phyloP scores from a whole-genome alignment of 495 filamentous ascomycete species.

The Parathielavia hyrcaniae region DNA sequence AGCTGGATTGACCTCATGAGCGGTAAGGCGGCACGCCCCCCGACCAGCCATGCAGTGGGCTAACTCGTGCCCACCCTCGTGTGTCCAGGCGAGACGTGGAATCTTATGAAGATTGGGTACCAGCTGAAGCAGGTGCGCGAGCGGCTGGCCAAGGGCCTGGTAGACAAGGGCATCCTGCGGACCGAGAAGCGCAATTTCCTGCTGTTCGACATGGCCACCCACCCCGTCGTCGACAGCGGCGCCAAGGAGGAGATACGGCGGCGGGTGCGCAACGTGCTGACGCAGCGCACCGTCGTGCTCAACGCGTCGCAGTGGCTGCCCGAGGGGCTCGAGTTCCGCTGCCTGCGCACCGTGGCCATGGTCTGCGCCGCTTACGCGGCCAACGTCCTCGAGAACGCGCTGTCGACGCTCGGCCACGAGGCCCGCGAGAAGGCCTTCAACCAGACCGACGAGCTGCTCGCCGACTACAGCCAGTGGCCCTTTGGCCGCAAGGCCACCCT shows the following conservation, averaged over 20 bases:
- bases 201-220: slow-evolving; percentile 98
- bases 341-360: slow-evolving; percentile 86
- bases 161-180: slow-evolving; percentile 96
- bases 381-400: slow-evolving; percentile 96
- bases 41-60: neutral
- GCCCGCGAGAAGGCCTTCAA: slow-evolving; percentile 88
- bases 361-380: slow-evolving; percentile 97
- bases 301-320: slow-evolving; percentile 78
- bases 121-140: slow-evolving; percentile 99
- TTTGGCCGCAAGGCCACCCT: slow-evolving; percentile 75
- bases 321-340: slow-evolving; percentile 88
- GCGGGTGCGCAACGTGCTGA: slow-evolving; percentile 86
- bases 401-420: slow-evolving; percentile 89
- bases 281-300: slow-evolving; percentile 87
- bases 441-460: slow-evolving; percentile 91
- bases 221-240: slow-evolving; percentile 93
- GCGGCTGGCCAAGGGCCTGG: slow-evolving; percentile 92
- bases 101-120: slow-evolving; percentile 99
- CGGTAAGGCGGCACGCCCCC: slow-evolving; percentile 48
- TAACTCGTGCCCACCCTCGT: no score
- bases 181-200: slow-evolving; percentile 99
- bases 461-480: slow-evolving; percentile 94
- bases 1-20: slow-evolving; percentile 98
- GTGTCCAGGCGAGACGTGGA: slow-evolving; percentile 97
- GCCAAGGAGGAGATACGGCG: slow-evolving; percentile 95